phyloP scores from a whole-genome alignment of 2,329 filamentous ascomycete genomes.

The Thielaviopsis musarum region DNA sequence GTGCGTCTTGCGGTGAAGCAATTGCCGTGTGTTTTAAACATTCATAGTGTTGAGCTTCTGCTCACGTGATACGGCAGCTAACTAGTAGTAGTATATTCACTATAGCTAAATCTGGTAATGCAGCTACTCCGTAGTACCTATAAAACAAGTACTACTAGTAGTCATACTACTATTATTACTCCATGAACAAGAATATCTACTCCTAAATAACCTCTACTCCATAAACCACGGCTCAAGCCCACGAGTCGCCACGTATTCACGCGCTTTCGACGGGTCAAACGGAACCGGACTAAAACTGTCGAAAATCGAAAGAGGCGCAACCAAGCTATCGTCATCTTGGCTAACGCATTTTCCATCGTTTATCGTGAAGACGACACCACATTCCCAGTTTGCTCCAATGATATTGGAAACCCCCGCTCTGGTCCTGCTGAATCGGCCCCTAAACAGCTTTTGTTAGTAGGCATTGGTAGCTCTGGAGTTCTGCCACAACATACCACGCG shows the following conservation, averaged over 20 bases:
- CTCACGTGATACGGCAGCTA: too few species aligned
- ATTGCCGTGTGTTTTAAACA: too few species aligned
- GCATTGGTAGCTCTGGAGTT: neutral
- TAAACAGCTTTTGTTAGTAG: conserved; percentile 18
- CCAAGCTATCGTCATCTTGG: neutral
- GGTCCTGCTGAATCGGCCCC: conserved; percentile 64
- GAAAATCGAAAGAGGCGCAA: conserved; percentile 8
- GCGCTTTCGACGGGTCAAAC: conserved; percentile 1
- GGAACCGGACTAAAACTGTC: conserved; percentile 5
- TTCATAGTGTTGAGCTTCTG: too few species aligned
- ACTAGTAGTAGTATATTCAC: too few species aligned
- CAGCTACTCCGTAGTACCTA: too few species aligned
- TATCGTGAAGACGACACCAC: conserved; percentile 63
- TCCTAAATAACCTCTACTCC: neutral
- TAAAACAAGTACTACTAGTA: too few species aligned
- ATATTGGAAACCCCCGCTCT: conserved; percentile 54
- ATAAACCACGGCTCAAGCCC: conserved; percentile 7
- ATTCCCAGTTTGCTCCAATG: conserved; percentile 88
- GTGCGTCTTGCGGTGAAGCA: too few species aligned
- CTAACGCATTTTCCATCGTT: conserved; percentile 5
- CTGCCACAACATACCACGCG: conserved; percentile 51
- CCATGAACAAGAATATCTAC: too few species aligned
- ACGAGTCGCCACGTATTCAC: neutral
- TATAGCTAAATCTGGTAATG: too few species aligned
- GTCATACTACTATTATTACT: too few species aligned